Evolutionary conservation across 202 grass and related monocot genomes (phyloP), one percentile per base, ranked within the genome.

Genomic region (Zoysia matrella): DNA sequence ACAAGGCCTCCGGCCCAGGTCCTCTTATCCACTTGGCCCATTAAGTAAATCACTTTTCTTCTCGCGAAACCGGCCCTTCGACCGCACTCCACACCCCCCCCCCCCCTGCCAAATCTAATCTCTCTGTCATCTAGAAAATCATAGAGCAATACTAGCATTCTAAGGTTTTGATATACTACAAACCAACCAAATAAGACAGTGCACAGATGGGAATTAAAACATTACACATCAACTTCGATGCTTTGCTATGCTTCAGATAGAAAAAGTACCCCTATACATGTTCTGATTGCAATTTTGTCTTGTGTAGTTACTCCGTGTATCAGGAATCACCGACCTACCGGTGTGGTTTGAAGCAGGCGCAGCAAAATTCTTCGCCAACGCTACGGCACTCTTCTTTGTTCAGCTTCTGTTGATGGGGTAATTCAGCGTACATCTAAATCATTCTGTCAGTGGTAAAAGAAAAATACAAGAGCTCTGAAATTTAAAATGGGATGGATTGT

Each of bases 391-490:
- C 58, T 80, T 97, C 69, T 57, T 97, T 73, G 84, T 97, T 58
- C 95, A 97, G 86, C 88, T 97, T 76, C 69, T 97, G 52, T 81
- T 97, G 67, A 98, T 98, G 95, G 95, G 95, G 95, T 98, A 94
- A 80, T 76, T 84, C 73, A 75, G 7, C 75, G 71, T 68, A 39
- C 61, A 75, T 44, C 51, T 74, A 60, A 75, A 76, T 9, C 66
- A 76, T 77, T 71, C 61, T 4, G 0, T 79, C 54, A 49, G 61
- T 70, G 42, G 5, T 56, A 67, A 45, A 60, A 77, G 7, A 73
- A 22, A 74, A 16, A 7, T 78, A 41, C 58, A 73, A 43, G 77
- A 73, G 49, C 5, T 73, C 66, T 49, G 12, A 52, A 53, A 13
- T 69, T 68, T 62, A 45, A 22, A 69, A 11, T 69, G 18, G 16